Conservation (phyloP, 495 filamentous ascomycete genomes). For the Hyaloscypha bicolor region DNA sequence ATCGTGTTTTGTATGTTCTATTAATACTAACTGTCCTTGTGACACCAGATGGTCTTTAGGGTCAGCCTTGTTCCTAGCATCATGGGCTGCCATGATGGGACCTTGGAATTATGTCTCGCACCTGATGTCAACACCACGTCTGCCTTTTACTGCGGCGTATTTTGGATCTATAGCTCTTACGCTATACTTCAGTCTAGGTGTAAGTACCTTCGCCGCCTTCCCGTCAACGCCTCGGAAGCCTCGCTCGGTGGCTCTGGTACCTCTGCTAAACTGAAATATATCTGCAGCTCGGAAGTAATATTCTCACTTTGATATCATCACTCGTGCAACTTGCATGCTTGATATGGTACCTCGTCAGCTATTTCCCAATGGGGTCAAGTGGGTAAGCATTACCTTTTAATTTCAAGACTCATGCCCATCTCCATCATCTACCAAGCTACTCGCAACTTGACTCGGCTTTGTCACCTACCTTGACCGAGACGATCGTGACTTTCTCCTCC, state of each 20-base stretch:
- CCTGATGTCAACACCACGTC: constrained; percentile 77
- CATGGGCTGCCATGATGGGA: constrained; percentile 94
- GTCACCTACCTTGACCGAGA: background rate
- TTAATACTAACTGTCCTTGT: constrained; percentile 28
- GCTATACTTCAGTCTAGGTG: constrained; percentile 86
- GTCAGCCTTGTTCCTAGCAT: constrained; percentile 84
- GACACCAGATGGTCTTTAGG: constrained; percentile 86
- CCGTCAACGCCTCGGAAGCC: constrained; percentile 18
- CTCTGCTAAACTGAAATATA: constrained; percentile 6
- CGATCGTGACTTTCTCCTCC: background rate
- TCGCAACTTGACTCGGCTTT: no score
- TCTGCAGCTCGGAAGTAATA: constrained; percentile 69
- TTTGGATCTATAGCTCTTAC: constrained; percentile 93
- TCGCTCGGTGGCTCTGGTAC: constrained; percentile 22
- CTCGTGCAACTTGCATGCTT: constrained; percentile 81
- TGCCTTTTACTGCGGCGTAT: constrained; percentile 96
- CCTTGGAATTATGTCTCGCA: constrained; percentile 80
- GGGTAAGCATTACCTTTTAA: constrained; percentile 41
- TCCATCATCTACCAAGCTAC: no score
- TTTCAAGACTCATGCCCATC: background rate
- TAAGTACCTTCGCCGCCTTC: constrained; percentile 53
- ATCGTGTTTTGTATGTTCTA: constrained; percentile 7
- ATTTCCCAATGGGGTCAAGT: constrained; percentile 95
- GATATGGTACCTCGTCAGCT: constrained; percentile 94
- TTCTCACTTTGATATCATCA: constrained; percentile 82